Base-by-base conservation (phyloP, 2,329 filamentous ascomycete genomes). In the Pyrenochaeta sp. region DNA sequence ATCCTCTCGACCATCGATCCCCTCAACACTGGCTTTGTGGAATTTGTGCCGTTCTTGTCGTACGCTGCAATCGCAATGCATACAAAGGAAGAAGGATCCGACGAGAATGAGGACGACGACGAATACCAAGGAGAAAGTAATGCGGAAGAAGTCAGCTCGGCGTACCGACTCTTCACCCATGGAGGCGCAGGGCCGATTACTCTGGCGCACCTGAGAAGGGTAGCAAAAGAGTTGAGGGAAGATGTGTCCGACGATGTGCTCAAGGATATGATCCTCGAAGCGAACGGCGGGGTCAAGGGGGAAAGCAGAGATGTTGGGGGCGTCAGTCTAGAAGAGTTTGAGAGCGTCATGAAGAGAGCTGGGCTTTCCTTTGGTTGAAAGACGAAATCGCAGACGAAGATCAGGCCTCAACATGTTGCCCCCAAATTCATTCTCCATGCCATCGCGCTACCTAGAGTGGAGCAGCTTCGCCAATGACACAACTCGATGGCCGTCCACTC, bases 181-280 rank as follows among this genome's bases (percentile, higher is more conserved):
- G 69, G 71, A 3, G 79, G 72, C 44, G 73, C 80, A 17, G 81
- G 83, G 2, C 85, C 85, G n/a, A 96, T 99, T 62, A 95, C 90
- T 1, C 69, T 98, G 23, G 84, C 83, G 14, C 90, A 96, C 77
- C 78, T 99, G 71, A 85, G 86, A 70, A 83, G 89, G 67, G 88
- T 97, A 48, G 92, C 93, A 36, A 87, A 85, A 63, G 85, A 91
- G 66, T 78, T 99, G 66, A 91, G 92, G 76, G 92, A 97, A 77
- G 91, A 88, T 45, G 88, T 96, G 20, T 85, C 86, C 54, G 95
- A 98, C 67, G 88, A 91, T 43, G 77, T 96, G 70, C 79, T 99
- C 70, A 87, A 86, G 78, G 92, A 97, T 79, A 99, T 99, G 95
- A 89, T 99, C 52, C 80, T 92, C 43, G 94, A 98, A 81, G 95